These are phyloP conservation scores for Cornus controversa DNA, from an alignment of 148 eudicot genomes.

Conservation along the genomic window DNA sequence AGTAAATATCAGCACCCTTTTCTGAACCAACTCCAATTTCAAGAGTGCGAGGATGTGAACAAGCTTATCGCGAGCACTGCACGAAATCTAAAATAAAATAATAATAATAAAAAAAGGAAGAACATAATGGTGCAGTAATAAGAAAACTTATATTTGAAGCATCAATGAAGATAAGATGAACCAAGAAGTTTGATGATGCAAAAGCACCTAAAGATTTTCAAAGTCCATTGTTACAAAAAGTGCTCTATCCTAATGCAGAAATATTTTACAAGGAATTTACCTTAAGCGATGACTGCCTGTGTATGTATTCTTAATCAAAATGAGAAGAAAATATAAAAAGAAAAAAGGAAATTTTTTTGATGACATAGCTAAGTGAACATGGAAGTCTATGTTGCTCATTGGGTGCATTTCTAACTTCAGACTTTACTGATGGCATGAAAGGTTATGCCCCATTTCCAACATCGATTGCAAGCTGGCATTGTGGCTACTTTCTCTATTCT, in stretches of 20 bases:
- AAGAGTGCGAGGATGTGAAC: constrained; percentile 79
- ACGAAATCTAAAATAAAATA: constrained; percentile 58
- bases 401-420: background rate
- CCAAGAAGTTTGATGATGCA: background rate
- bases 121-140: background rate
- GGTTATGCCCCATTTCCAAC: background rate
- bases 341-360: too few species aligned
- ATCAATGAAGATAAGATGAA: background rate
- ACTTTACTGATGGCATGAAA: background rate
- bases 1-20: constrained; percentile 79
- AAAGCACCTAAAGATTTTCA: too few species aligned
- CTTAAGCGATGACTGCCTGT: background rate
- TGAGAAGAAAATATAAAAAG: too few species aligned
- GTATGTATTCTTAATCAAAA: background rate
- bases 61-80: constrained; percentile 79
- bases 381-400: background rate
- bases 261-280: background rate
- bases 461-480: background rate
- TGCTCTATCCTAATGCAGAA: background rate
- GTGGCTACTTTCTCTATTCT: background rate
- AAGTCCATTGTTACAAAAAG: background rate
- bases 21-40: constrained; percentile 87
- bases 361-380: background rate
- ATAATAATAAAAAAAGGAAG: constrained; percentile 8
- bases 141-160: background rate